These are phyloP conservation scores for Acanthochlamys bracteata DNA, from an alignment of 106 monocot genomes.

Conservation along the genomic window DNA sequence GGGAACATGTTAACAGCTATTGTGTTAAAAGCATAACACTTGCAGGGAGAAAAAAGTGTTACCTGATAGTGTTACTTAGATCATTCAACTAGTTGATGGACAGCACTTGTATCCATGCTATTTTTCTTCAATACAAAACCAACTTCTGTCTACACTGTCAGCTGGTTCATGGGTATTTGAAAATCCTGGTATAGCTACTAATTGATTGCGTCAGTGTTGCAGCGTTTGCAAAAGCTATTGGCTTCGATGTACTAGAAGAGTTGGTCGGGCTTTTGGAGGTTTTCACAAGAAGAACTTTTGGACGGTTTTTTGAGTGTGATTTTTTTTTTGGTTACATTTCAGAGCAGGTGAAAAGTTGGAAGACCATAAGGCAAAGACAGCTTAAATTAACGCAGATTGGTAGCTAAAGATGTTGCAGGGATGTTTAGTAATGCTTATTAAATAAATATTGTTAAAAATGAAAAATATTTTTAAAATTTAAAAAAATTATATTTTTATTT, in stretches of 20 bases:
- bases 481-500: too few relatives aligned
- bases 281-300: constrained; percentile 43
- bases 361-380: constrained; percentile 27
- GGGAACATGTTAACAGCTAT: too few relatives aligned
- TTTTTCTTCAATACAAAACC: too few relatives aligned
- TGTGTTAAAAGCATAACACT: too few relatives aligned
- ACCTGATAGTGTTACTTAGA: too few relatives aligned
- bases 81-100: too few relatives aligned
- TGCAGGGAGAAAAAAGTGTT: too few relatives aligned
- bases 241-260: constrained; percentile 37
- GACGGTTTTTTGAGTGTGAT: constrained; percentile 68
- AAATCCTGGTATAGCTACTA: constrained; percentile 61
- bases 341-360: constrained; percentile 19
- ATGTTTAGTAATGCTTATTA: too few relatives aligned
- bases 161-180: constrained; percentile 87
- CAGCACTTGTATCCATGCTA: too few relatives aligned
- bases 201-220: constrained; percentile 23
- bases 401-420: constrained; percentile 64
- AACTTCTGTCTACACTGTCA: not conserved
- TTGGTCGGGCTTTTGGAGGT: constrained; percentile 49
- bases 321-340: constrained; percentile 67
- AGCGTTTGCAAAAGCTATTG: constrained; percentile 55
- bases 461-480: too few relatives aligned
- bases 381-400: constrained; percentile 29
- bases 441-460: too few relatives aligned